These are phyloP conservation scores for Colletotrichum chlorophyti DNA, from an alignment of 2,329 filamentous ascomycete species.

Conservation along the genomic window DNA sequence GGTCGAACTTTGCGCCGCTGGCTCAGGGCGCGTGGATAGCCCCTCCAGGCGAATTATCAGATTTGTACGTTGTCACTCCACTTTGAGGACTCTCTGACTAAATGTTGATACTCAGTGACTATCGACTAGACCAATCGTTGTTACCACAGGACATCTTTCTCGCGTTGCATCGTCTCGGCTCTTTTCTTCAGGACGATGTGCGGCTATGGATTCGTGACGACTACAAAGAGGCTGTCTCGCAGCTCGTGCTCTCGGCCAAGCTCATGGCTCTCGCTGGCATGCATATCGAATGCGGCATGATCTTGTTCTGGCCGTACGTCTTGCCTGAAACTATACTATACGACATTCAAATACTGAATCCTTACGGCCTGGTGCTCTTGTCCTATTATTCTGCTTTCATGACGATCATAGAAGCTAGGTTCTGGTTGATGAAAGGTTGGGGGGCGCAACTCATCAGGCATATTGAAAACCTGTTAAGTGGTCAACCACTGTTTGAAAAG, in stretches of 20 bases:
- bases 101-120: neutral
- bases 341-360: constrained; percentile 32
- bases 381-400: constrained; percentile 34
- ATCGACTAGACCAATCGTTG: neutral
- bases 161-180: neutral
- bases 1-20: neutral
- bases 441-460: constrained; percentile 29
- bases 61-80: neutral
- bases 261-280: constrained; percentile 31
- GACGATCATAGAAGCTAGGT: constrained; percentile 32
- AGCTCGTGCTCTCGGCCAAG: constrained; percentile 28
- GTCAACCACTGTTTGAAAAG: neutral
- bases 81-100: neutral
- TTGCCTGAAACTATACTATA: constrained; percentile 33
- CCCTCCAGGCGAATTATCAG: neutral
- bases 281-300: constrained; percentile 30
- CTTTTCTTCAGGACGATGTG: neutral
- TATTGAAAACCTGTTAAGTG: constrained; percentile 28
- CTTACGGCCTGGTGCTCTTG: constrained; percentile 35
- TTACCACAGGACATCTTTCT: neutral
- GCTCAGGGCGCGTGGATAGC: neutral
- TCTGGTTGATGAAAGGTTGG: constrained; percentile 36
- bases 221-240: constrained; percentile 30
- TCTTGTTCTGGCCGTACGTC: constrained; percentile 33
- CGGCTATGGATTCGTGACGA: constrained; percentile 16